Percentiles rank a stretch among this genome's conserved stretches.
These are phyloP conservation scores for Alternaria burnsii DNA, from an alignment of 2,329 filamentous ascomycete genomes.

Conservation along the genomic window DNA sequence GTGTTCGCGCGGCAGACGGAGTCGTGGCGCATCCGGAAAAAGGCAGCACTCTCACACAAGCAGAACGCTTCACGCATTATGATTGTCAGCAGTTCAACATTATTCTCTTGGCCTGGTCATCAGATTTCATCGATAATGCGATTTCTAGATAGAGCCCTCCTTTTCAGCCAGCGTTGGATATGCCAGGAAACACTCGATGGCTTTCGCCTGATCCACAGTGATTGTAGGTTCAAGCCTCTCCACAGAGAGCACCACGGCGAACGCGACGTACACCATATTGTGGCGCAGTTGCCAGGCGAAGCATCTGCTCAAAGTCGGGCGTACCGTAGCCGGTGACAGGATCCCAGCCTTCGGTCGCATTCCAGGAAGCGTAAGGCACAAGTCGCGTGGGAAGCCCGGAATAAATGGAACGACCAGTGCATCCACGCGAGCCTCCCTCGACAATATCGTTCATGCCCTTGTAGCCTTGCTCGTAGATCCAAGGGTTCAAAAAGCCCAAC, in stretches of 20 bases:
- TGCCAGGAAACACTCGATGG: not conserved
- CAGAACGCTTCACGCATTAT: not conserved
- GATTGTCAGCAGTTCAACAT: not conserved
- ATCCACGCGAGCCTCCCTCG: slow-evolving; percentile 58
- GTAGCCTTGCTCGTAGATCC: slow-evolving; percentile 54
- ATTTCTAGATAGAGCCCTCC: not conserved
- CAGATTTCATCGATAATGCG: not conserved
- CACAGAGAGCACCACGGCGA: slow-evolving; percentile 8
- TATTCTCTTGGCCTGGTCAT: not conserved
- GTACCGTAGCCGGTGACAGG: slow-evolving; percentile 57
- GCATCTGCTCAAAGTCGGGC: slow-evolving; percentile 47
- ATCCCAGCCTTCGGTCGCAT: slow-evolving; percentile 61
- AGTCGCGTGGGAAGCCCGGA: slow-evolving; percentile 49
- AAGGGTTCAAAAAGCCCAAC: slow-evolving; percentile 53
- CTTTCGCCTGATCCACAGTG: not conserved
- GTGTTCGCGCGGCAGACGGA: not conserved
- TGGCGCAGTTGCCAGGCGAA: slow-evolving; percentile 33
- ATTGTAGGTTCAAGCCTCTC: not conserved
- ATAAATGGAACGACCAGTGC: slow-evolving; percentile 51
- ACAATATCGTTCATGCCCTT: slow-evolving; percentile 60
- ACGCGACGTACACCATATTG: slow-evolving; percentile 28
- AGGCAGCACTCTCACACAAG: not conserved
- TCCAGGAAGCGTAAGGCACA: slow-evolving; percentile 60
- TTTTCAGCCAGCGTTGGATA: not conserved
- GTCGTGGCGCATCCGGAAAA: not conserved